Evolutionary conservation across 2,329 filamentous ascomycete species (phyloP).

Genomic region (Endocalyx cinctus): DNA sequence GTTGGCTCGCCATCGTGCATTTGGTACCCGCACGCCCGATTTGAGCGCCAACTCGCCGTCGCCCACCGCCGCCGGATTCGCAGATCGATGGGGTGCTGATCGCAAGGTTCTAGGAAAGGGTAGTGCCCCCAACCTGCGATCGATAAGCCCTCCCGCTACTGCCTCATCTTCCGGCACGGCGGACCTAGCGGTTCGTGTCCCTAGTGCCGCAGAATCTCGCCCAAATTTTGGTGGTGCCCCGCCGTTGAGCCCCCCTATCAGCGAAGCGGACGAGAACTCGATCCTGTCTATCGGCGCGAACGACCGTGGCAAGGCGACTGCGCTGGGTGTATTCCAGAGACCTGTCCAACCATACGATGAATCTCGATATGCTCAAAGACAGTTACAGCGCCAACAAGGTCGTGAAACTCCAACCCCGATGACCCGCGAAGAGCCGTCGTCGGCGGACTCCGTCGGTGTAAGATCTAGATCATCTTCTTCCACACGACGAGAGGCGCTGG

Average conservation of each 20-base stretch:
- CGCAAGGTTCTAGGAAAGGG: constrained; percentile 47
- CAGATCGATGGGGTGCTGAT: constrained; percentile 41
- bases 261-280: constrained; percentile 65
- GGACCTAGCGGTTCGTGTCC: constrained; percentile 26
- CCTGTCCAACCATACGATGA: constrained; percentile 77
- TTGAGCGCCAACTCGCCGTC: constrained; percentile 40
- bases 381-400: constrained; percentile 74
- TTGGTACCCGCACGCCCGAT: constrained; percentile 48
- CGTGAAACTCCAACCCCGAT: constrained; percentile 56
- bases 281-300: constrained; percentile 65
- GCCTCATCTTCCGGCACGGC: constrained; percentile 33
- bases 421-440: constrained; percentile 39
- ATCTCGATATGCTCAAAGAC: constrained; percentile 75
- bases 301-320: constrained; percentile 50
- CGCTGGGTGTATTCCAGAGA: constrained; percentile 50
- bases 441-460: constrained; percentile 32
- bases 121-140: constrained; percentile 66
- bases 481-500: constrained; percentile 30
- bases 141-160: constrained; percentile 44
- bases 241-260: constrained; percentile 65
- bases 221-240: constrained; percentile 36
- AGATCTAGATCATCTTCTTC: constrained; percentile 47
- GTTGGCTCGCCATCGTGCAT: constrained; percentile 59
- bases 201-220: constrained; percentile 32
- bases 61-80: constrained; percentile 37